phyloP scores from a whole-genome alignment of 2,329 filamentous ascomycete species.

The Fusarium chuoi region DNA sequence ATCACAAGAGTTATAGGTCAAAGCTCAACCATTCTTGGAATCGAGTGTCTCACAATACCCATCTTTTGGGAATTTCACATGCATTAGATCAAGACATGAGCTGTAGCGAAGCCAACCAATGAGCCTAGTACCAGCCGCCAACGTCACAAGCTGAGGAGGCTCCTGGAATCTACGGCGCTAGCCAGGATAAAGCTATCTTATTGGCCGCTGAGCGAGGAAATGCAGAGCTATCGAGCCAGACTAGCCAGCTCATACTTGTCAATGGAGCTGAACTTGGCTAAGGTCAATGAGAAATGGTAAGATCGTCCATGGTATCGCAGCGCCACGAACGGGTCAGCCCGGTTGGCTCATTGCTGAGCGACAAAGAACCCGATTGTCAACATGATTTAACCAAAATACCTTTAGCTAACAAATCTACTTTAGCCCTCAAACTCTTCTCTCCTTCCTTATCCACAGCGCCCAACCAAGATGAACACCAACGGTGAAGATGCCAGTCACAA shows the following conservation, averaged over 20 bases:
- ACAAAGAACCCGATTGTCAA: accelerated
- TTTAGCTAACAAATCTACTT: no score
- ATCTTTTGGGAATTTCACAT: not conserved
- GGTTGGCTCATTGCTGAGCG: accelerated
- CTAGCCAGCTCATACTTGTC: not conserved
- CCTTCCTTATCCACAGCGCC: not conserved
- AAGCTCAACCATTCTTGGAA: not conserved
- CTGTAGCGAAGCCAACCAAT: not conserved
- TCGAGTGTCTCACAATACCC: not conserved
- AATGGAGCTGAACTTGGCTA: not conserved
- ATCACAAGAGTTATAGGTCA: not conserved
- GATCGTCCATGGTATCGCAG: not conserved
- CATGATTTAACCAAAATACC: not conserved
- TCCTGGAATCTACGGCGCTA: not conserved
- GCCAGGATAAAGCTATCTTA: accelerated
- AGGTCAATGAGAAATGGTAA: not conserved
- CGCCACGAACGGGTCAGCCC: not conserved
- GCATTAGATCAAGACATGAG: not conserved
- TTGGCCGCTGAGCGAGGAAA: not conserved
- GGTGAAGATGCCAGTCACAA: not conserved
- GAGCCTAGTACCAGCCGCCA: not conserved
- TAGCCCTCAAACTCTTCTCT: not conserved
- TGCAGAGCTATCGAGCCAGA: not conserved
- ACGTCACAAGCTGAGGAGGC: not conserved
- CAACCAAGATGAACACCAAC: not conserved